Conservation (phyloP, 352 stramenopile genomes). For the Phytophthora rubi region DNA sequence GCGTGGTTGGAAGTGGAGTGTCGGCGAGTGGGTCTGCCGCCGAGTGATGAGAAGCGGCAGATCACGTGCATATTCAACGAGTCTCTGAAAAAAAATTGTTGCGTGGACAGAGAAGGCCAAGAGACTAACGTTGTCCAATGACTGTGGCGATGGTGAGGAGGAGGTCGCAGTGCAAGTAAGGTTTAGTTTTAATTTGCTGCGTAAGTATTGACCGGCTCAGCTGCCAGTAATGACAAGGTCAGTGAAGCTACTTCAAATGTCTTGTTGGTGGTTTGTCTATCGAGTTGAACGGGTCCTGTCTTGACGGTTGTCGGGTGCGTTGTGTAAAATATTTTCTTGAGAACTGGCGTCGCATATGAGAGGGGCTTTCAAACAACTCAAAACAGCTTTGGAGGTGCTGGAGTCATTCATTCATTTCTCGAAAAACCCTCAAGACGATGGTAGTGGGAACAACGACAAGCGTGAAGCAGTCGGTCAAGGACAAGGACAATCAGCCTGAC, state of each 20-base stretch:
- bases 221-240: not conserved
- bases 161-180: not conserved
- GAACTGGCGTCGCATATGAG: not conserved
- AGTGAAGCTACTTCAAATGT: not conserved
- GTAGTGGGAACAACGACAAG: constrained; percentile 29
- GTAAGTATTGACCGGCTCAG: not conserved
- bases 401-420: constrained; percentile 14
- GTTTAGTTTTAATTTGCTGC: not conserved
- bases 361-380: not conserved
- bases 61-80: not conserved
- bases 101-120: not conserved
- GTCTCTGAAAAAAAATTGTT: not conserved
- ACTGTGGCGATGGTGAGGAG: not conserved
- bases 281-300: too few relatives aligned
- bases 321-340: not conserved
- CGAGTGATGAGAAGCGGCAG: not conserved
- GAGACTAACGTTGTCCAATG: not conserved
- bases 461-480: constrained; percentile 32
- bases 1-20: not conserved
- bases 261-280: too few relatives aligned
- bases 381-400: not conserved
- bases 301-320: not conserved
- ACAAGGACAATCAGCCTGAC: not conserved
- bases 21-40: not conserved
- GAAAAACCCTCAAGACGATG: constrained; percentile 19